Evolutionary conservation across 2,329 filamentous ascomycete species (phyloP), one percentile per base, ranked within the genome.

Genomic region (Alternaria longipes): DNA sequence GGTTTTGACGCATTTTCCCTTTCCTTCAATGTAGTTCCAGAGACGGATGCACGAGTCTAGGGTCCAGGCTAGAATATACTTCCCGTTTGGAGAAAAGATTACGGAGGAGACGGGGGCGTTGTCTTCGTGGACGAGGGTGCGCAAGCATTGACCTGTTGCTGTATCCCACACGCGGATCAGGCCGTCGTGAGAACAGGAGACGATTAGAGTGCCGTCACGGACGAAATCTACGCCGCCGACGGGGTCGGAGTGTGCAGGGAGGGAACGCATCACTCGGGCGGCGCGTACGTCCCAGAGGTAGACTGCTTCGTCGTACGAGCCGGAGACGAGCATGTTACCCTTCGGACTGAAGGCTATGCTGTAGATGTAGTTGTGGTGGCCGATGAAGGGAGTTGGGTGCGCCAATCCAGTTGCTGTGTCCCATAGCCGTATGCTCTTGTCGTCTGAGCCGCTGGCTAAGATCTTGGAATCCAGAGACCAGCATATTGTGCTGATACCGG

Each of bases 321-420:
- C 95, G 67, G 92, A 96, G 16, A 94, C 95, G 34, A 99, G 86
- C 75, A 98, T 97, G 75, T 99, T 99, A 24, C 95, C 95, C 78
- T 97, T 98, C 2, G 95, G 95, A n/a, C 92, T 94, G 79, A 98
- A 98, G 6, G 94, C 93, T 34, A 99, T 84, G 52, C 91, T 93
- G 80, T 97, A 97, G 32, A 99, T 90, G 79, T 98, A 98, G 80
- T 96, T 98, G 79, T 97, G 93, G 73, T 99, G 95, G 3, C 95
- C 94, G 24, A 91, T 84, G 67, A 98, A 83, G 2, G 86, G 84
- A 22, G 82, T 84, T 0, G 86, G 85, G 55, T 89, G 84, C 28
- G 86, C 82, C 73, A 86, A 85, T 18, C 86, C 87, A 65, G 85
- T 87, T 18, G 82, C 72, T 4, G 87, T 82, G 70, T 97, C 92